These are phyloP conservation scores for Ustilago lituana DNA, from an alignment of 1,284 basidiomycete genomes.

Conservation along the genomic window DNA sequence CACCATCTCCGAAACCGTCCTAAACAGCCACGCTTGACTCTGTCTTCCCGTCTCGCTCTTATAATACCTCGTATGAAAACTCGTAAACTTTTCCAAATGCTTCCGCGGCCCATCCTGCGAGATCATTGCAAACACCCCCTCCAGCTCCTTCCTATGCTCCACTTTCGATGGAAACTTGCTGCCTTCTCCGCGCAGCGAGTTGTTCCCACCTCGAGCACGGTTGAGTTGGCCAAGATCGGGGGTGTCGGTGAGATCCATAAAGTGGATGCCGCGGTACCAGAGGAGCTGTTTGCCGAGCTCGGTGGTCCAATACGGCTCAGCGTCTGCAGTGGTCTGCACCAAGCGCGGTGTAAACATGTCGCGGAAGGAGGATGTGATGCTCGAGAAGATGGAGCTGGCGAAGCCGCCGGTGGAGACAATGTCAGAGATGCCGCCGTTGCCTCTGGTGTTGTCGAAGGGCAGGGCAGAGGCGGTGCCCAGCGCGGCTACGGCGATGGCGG, in stretches of 20 bases:
- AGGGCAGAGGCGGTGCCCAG: constrained; percentile 17
- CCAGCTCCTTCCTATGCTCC: constrained; percentile 34
- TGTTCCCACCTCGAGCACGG: constrained; percentile 1
- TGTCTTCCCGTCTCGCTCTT: constrained; percentile 75
- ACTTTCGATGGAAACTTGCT: constrained; percentile 43
- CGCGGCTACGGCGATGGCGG: constrained; percentile 12
- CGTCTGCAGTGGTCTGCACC: constrained; percentile 37
- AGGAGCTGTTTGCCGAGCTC: constrained; percentile 56
- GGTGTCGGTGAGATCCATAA: constrained; percentile 61
- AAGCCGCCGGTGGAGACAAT: constrained; percentile 19
- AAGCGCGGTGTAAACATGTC: constrained; percentile 27
- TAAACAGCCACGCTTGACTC: constrained; percentile 80
- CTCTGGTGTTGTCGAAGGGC: too few relatives aligned
- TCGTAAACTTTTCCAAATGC: constrained; percentile 70
- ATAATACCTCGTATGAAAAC: constrained; percentile 70
- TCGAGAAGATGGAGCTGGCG: constrained; percentile 18
- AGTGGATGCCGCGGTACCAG: constrained; percentile 42
- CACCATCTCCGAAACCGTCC: constrained; percentile 41
- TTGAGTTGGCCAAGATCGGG: constrained; percentile 27
- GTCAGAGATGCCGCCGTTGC: constrained; percentile 8
- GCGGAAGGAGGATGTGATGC: constrained; percentile 15
- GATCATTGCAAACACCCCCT: constrained; percentile 44
- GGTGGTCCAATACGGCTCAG: constrained; percentile 57
- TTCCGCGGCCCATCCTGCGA: constrained; percentile 46
- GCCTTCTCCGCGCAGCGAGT: neutral